These are phyloP conservation scores for Barnettozyma hawaiiensis DNA, from an alignment of 1,139 yeast species.

Conservation along the genomic window DNA sequence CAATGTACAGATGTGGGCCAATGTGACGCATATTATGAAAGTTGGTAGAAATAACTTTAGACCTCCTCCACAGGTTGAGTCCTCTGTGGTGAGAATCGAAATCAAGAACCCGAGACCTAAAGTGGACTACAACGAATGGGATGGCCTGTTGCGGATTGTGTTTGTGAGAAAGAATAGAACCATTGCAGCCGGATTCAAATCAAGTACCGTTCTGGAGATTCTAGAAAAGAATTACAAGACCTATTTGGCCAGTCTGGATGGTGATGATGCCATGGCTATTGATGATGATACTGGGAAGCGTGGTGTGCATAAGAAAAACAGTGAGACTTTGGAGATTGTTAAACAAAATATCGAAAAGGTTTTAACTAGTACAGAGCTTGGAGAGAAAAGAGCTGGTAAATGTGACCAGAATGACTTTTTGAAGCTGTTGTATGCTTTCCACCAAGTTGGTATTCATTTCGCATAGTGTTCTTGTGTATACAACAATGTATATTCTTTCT, in stretches of 20 bases:
- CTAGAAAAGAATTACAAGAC: constrained; percentile 87
- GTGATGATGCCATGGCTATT: constrained; percentile 31
- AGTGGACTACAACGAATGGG: constrained; percentile 94
- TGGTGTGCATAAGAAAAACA: too few species aligned
- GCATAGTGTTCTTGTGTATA: constrained; percentile 49
- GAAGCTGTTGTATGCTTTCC: constrained; percentile 84
- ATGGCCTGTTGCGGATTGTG: constrained; percentile 83
- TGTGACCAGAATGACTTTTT: constrained; percentile 93
- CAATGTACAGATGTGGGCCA: constrained; percentile 99
- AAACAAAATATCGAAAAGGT: constrained; percentile 60
- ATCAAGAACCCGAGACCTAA: constrained; percentile 89
- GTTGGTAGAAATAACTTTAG: constrained; percentile 95
- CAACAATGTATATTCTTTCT: constrained; percentile 3
- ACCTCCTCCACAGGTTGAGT: constrained; percentile 98
- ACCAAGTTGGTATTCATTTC: constrained; percentile 95
- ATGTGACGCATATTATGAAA: constrained; percentile 96
- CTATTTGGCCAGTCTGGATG: constrained; percentile 53
- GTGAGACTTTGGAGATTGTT: constrained; percentile 45
- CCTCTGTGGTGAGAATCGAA: constrained; percentile 91
- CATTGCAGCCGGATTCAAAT: constrained; percentile 87
- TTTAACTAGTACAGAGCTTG: constrained; percentile 67
- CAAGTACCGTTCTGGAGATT: constrained; percentile 73
- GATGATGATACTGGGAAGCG: constrained; percentile 28
- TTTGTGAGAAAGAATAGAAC: constrained; percentile 93
- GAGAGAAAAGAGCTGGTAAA: constrained; percentile 87